Conservation (phyloP, 2,329 filamentous ascomycete species). For the Colletotrichum sansevieriae region DNA sequence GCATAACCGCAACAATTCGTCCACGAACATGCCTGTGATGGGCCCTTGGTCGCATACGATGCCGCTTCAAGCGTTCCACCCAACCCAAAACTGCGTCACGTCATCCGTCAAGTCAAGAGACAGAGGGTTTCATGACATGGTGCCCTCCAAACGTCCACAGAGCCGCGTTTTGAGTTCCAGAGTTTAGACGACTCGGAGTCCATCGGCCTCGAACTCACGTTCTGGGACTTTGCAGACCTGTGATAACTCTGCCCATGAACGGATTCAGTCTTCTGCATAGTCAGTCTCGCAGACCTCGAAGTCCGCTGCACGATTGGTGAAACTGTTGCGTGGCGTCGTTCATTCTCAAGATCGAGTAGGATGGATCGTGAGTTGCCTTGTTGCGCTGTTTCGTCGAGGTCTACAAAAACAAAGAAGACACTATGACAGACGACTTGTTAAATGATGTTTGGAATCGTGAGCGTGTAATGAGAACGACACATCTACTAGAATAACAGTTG, state of each 20-base stretch:
- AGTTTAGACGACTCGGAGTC: neutral
- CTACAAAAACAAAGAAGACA: neutral
- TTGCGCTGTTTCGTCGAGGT: neutral
- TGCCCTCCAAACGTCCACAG: neutral
- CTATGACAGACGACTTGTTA: neutral
- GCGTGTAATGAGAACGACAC: neutral
- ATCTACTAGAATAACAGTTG: no score
- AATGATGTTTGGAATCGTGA: neutral
- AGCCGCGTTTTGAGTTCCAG: neutral
- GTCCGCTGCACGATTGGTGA: neutral
- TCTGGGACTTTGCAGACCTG: neutral
- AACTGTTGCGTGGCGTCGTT: neutral
- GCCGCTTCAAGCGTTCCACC: conserved; percentile 4
- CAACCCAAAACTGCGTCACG: conserved; percentile 12
- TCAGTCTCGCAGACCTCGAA: neutral
- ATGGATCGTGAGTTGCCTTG: conserved; percentile 4
- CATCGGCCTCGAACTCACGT: neutral
- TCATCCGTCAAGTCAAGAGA: neutral
- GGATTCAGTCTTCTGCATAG: neutral
- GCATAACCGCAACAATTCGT: neutral
- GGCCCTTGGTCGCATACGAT: conserved; percentile 13
- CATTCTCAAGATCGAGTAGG: neutral
- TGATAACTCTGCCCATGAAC: neutral
- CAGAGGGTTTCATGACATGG: conserved; percentile 11
- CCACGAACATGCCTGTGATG: neutral